These are phyloP conservation scores for Isatis lusitanica DNA, from an alignment of 441 rosid genomes.

Conservation along the genomic window DNA sequence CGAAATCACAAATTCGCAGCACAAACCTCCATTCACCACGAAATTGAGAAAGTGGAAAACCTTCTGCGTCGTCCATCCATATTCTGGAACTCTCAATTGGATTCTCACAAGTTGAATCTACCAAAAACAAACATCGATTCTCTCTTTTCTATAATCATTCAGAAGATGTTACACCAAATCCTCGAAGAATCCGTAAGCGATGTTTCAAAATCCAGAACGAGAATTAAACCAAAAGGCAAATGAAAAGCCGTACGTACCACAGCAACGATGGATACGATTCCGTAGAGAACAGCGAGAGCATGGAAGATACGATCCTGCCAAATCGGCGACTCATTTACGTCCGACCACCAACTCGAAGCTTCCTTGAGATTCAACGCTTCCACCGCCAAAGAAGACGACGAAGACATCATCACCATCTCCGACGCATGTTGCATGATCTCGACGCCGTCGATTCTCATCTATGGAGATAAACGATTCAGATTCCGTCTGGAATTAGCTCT, in stretches of 20 bases:
- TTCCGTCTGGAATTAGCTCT: not conserved
- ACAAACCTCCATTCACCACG: slow-evolving; percentile 82
- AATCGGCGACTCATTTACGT: slow-evolving; percentile 54
- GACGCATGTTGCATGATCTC: slow-evolving; percentile 32
- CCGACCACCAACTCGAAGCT: slow-evolving; percentile 74
- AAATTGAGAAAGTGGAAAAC: slow-evolving; percentile 91
- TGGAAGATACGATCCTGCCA: slow-evolving; percentile 93
- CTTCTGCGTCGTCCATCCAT: slow-evolving; percentile 95
- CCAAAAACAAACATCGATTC: not conserved
- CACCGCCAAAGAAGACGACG: slow-evolving; percentile 23
- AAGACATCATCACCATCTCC: slow-evolving; percentile 28
- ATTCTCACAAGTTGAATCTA: slow-evolving; percentile 86
- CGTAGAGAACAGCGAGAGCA: slow-evolving; percentile 66
- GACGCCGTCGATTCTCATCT: slow-evolving; percentile 36
- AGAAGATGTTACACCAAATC: not conserved
- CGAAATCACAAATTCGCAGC: not conserved
- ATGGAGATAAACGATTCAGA: slow-evolving; percentile 2
- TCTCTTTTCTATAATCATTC: not conserved
- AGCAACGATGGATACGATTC: slow-evolving; percentile 68
- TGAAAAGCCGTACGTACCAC: slow-evolving; percentile 47
- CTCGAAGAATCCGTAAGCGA: not conserved
- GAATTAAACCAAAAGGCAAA: not conserved
- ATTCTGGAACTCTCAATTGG: slow-evolving; percentile 87
- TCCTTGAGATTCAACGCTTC: slow-evolving; percentile 49
- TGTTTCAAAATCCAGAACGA: not conserved